A percentile compares a stretch with the other conserved stretches of the same genome.
Evolutionary conservation across 306 rosid genomes (phyloP).

Genomic region (Hylodesmum podocarpum): DNA sequence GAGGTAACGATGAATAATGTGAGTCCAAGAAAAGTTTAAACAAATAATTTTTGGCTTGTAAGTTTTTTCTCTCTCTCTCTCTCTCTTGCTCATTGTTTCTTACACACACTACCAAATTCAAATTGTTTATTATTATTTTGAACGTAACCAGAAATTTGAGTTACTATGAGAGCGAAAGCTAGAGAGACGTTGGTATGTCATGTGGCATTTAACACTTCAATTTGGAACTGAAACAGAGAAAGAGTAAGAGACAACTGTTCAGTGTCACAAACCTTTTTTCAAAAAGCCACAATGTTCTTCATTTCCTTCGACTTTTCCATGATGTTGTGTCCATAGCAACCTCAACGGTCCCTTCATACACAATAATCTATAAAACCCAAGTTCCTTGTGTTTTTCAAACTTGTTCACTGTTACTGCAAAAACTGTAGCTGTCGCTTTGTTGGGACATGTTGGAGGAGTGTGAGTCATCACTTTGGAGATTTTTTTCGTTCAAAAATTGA

Average conservation of each 20-base stretch:
- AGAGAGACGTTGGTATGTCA: slow-evolving; percentile 42
- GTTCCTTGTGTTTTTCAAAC: slow-evolving; percentile 19
- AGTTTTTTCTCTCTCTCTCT: too few relatives aligned
- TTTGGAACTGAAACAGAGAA: not conserved
- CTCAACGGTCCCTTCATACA: slow-evolving; percentile 34
- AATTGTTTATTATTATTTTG: slow-evolving; percentile 25
- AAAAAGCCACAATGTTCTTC: slow-evolving; percentile 23
- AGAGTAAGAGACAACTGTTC: not conserved
- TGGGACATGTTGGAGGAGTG: not conserved
- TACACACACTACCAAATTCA: not conserved
- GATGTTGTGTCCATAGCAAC: slow-evolving; percentile 15
- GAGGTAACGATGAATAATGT: not conserved
- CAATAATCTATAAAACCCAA: slow-evolving; percentile 31
- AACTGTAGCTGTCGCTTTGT: slow-evolving; percentile 26
- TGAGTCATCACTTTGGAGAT: not conserved
- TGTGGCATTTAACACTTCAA: slow-evolving; percentile 25
- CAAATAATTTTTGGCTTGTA: not conserved
- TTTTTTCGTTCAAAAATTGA: slow-evolving; percentile 27
- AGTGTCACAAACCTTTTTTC: slow-evolving; percentile 20
- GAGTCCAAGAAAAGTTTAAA: not conserved
- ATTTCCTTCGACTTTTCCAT: slow-evolving; percentile 20
- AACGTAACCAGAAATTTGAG: slow-evolving; percentile 28
- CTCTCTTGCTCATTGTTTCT: too few relatives aligned
- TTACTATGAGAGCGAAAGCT: slow-evolving; percentile 18
- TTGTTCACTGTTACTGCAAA: not conserved